Conservation (phyloP, 805 yeast species). For the Ogataea sp. region DNA sequence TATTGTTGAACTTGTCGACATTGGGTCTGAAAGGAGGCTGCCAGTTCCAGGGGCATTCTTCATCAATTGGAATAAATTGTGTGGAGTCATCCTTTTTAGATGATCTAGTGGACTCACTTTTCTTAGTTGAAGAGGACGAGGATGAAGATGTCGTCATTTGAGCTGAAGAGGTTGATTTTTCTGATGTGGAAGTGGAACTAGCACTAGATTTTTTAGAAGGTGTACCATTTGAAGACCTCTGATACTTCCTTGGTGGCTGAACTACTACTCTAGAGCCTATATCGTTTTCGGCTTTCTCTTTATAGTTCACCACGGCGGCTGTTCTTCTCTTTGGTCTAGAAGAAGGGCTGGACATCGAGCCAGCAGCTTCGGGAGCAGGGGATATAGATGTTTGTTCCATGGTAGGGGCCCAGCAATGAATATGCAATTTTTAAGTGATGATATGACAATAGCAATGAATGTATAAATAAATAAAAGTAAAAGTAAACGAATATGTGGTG, state of each 20-base stretch:
- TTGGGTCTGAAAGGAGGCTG: constrained; percentile 32
- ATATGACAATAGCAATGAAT: too few relatives aligned
- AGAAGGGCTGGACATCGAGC: too few relatives aligned
- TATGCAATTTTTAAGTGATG: too few relatives aligned
- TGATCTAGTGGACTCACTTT: constrained; percentile 1
- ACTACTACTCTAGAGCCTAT: neutral
- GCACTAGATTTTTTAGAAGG: neutral
- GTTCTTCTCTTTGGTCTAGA: constrained; percentile 25
- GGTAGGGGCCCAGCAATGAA: too few relatives aligned
- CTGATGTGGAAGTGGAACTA: neutral
- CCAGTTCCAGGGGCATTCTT: constrained; percentile 39
- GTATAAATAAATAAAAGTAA: too few relatives aligned
- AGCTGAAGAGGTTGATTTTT: neutral
- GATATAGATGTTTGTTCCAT: too few relatives aligned
- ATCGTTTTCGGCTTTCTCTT: constrained; percentile 23
- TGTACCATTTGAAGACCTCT: neutral
- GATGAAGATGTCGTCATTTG: neutral
- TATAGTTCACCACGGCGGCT: constrained; percentile 24
- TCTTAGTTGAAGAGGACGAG: neutral
- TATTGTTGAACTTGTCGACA: constrained; percentile 33
- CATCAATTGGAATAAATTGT: constrained; percentile 20
- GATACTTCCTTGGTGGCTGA: neutral
- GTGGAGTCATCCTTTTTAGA: constrained; percentile 5
- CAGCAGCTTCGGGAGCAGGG: too few relatives aligned
- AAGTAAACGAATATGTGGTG: too few relatives aligned